Evolutionary conservation across 2,329 filamentous ascomycete species (phyloP).

Genomic region (Exserohilum rostratum): DNA sequence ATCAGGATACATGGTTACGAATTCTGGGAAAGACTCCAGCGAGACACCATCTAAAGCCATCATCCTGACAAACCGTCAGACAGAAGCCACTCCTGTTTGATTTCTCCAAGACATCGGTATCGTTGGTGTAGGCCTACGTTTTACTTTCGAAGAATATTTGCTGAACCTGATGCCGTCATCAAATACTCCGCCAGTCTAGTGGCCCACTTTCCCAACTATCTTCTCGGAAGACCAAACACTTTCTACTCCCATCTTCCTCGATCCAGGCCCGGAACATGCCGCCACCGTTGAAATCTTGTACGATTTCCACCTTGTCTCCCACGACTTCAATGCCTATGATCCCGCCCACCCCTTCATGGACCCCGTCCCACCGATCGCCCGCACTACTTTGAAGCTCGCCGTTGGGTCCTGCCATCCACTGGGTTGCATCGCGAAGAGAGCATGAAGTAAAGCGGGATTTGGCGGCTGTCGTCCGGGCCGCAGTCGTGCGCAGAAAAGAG

Average conservation of each 20-base stretch:
- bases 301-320: constrained; percentile 60
- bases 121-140: background rate
- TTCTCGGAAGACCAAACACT: constrained; percentile 65
- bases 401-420: constrained; percentile 69
- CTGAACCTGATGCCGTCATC: background rate
- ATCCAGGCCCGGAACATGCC: constrained; percentile 87
- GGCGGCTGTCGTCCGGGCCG: constrained; percentile 73
- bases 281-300: constrained; percentile 83
- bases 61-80: background rate
- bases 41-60: background rate
- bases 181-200: constrained; percentile 5
- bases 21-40: background rate
- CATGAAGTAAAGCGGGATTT: constrained; percentile 68
- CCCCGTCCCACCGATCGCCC: constrained; percentile 72
- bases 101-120: background rate
- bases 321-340: constrained; percentile 79
- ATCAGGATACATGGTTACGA: background rate
- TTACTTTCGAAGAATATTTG: background rate
- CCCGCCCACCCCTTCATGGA: constrained; percentile 81
- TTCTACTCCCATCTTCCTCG: constrained; percentile 63
- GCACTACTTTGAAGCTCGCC: constrained; percentile 79
- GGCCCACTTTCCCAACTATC: constrained; percentile 36
- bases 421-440: constrained; percentile 64
- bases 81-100: background rate
- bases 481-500: constrained; percentile 76